Conservation (phyloP, 2,329 filamentous ascomycete genomes). For the Aspergillus pseudoglaucus region DNA sequence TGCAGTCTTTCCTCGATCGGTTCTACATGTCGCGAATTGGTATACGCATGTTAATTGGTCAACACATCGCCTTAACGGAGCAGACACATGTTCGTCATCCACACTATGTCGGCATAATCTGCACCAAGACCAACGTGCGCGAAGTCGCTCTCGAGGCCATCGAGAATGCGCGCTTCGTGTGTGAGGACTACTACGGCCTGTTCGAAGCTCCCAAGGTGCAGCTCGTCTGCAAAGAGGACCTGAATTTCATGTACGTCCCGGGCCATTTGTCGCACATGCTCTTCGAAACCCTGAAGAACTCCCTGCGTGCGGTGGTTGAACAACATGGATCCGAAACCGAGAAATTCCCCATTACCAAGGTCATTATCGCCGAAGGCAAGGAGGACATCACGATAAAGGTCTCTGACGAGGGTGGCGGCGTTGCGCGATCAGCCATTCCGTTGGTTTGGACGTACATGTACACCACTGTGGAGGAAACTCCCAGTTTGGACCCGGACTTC, state of each 20-base stretch:
- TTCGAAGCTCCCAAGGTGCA: constrained; percentile 97
- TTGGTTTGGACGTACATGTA: constrained; percentile 99
- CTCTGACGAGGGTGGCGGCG: constrained; percentile 91
- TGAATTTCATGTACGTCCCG: constrained; percentile 99
- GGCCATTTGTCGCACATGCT: constrained; percentile 99
- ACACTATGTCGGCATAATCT: constrained; percentile 96
- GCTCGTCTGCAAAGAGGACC: constrained; percentile 85
- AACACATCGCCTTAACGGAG: constrained; percentile 94
- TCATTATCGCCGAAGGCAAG: constrained; percentile 94
- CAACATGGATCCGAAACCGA: constrained; percentile 91
- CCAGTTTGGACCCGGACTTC: constrained; percentile 91
- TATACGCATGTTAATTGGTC: constrained; percentile 97
- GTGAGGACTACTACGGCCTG: constrained; percentile 94
- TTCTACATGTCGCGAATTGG: constrained; percentile 99
- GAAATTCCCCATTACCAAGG: constrained; percentile 92
- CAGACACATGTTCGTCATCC: constrained; percentile 84
- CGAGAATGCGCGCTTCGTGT: constrained; percentile 97
- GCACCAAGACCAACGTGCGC: constrained; percentile 93
- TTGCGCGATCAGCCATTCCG: constrained; percentile 85
- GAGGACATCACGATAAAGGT: constrained; percentile 99
- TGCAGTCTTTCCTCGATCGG: constrained; percentile 93
- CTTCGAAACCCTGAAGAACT: constrained; percentile 98
- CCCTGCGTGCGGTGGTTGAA: constrained; percentile 91
- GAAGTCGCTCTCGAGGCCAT: constrained; percentile 96
- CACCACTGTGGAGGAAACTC: constrained; percentile 93